phyloP scores from a whole-genome alignment of 352 stramenopile species.

The Plasmopara halstedii region DNA sequence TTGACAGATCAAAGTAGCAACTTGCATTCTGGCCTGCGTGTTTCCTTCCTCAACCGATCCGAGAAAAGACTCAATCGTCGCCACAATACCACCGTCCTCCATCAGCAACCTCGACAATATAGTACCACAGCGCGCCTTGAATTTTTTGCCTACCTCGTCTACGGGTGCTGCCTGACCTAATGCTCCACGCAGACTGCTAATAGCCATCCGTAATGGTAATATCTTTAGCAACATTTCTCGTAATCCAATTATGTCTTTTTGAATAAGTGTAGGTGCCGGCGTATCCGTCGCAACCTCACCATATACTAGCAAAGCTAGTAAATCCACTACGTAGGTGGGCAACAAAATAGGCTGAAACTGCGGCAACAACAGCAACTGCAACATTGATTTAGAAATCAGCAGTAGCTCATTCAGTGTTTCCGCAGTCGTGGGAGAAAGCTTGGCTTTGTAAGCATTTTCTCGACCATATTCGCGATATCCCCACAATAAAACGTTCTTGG shows the following conservation, averaged over 20 bases:
- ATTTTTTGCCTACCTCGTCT: constrained; percentile 23
- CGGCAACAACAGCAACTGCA: constrained; percentile 55
- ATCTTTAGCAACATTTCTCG: constrained; percentile 35
- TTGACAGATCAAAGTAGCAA: constrained; percentile 70
- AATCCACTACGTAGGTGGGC: constrained; percentile 70
- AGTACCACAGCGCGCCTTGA: constrained; percentile 55
- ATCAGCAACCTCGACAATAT: constrained; percentile 58
- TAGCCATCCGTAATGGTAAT: constrained; percentile 59
- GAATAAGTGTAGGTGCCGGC: constrained; percentile 2
- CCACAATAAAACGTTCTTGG: constrained; percentile 44
- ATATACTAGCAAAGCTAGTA: constrained; percentile 64
- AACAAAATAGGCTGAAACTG: constrained; percentile 74
- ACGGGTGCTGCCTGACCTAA: constrained; percentile 35
- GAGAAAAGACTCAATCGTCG: constrained; percentile 79
- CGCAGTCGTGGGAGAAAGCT: too few species aligned
- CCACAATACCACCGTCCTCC: constrained; percentile 61
- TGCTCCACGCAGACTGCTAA: constrained; percentile 64
- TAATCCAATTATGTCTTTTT: constrained; percentile 31
- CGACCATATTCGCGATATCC: constrained; percentile 18
- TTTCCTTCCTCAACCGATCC: constrained; percentile 73
- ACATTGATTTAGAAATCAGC: constrained; percentile 32
- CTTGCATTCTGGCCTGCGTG: constrained; percentile 76
- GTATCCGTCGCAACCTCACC: constrained; percentile 25
- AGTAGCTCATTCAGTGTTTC: constrained; percentile 30
- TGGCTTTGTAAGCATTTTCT: constrained; percentile 4